Base-by-base conservation (phyloP, 2,329 filamentous ascomycete genomes). In the Diaporthe aspalathi region DNA sequence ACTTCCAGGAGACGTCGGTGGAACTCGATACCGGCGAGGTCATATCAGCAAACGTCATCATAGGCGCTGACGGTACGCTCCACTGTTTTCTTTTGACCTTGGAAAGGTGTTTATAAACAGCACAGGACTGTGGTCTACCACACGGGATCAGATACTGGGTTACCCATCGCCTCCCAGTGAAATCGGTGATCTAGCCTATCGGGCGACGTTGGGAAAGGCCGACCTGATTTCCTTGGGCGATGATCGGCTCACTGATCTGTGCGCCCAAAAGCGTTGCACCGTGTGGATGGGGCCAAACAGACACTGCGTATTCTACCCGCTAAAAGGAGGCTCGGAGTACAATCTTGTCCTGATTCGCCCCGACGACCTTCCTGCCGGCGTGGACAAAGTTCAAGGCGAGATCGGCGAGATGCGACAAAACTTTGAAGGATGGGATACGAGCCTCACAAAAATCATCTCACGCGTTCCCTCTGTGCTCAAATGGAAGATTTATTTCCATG, bases 31-130 rank as follows among this genome's bases (percentile, higher is more conserved):
- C 60, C 3, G 71, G 68, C 14, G 45, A 68, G 53, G 35, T 54
- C 0, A 29, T 70, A 16, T 65, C 62, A 4, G 71, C 68, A 1
- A 49, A 72, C 12, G 47, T 65, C 2, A 27, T 72, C n/a, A 47
- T 72, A 3, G 71, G 68, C 8, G 68, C 71, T 7, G 71, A 72
- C 24, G 71, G 71, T 32, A 69, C 67, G 43, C 6, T 20, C 8
- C 38, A 65, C n/a, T n/a, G 22, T 49, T 5, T 12, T n/a, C 43
- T 56, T 12, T 22, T 60, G 38, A 27, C 27, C 14, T 32, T 49
- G 29, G 47, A 63, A 17, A 22, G 17, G 7, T 70, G 12, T 24
- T 24, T 14, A 49, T 72, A 45, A 17, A 38, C 35, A 29, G 65
- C 27, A 43, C 52, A 22, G 49, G 60, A 16, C 29, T 63, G 12